Base-by-base conservation (phyloP, 225 moss, liverwort and hornwort species). In the Lunularia cruciata region DNA sequence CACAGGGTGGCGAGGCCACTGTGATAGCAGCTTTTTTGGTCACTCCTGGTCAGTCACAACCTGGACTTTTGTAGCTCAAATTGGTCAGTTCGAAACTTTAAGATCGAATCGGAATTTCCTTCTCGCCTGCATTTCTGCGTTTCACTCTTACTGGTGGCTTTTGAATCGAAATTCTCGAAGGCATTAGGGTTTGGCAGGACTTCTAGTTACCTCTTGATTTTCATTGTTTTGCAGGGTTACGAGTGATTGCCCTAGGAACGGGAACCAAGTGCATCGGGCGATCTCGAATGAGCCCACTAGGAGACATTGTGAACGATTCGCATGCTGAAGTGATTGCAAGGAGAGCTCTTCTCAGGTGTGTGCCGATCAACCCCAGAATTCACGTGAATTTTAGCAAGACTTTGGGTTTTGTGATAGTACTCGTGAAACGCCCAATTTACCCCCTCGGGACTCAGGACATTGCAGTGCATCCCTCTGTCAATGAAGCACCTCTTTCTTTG, bases 281-380 rank as follows among this genome's bases (percentile, higher is more conserved):
- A 19, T 79, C 85, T 3, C 84, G 81, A 40, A 87, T 98, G 90
- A 93, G 93, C 42, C 69, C 79, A 8, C 72, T 81, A 27, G 98
- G 98, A 37, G 98, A 88, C 63, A 48, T 89, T 36, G 89, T 98
- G 58, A 89, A 93, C 38, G 98, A 98, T 48, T 84, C 93, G 10
- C 98, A 98, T 35, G 98, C 98, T 18, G 98, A 98, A 77, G 86
- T 91, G 48, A 72, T 98, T 70, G 93, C 98, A 12, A 73, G 98
- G 30, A 83, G 93, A 74, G 86, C 91, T 16, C 86, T 98, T 23
- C 77, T 89, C 67, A 84, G 96, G 94, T 91, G 43, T 31, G 51
- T n/a, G 31, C 57, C 33, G 57, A 32, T 60, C 20, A n/a, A n/a
- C n/a, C n/a, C n/a, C n/a, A n/a, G n/a, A n/a, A n/a, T n/a, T n/a